phyloP scores from a whole-genome alignment of 352 stramenopile genomes.

The Phytophthora capsici region DNA sequence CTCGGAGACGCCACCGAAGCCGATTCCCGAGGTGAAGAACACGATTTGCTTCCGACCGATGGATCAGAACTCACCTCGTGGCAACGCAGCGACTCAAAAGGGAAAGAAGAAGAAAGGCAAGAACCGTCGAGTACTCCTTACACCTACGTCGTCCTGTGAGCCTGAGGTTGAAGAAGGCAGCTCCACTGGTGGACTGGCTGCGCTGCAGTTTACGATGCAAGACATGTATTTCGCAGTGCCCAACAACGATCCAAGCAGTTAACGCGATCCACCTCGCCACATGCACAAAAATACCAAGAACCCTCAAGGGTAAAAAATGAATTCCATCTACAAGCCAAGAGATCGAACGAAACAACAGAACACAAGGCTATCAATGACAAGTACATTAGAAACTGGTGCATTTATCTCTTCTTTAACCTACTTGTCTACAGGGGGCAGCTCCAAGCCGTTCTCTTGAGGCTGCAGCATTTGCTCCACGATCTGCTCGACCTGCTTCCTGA shows the following conservation, averaged over 20 bases:
- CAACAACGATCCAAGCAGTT: slow-evolving; percentile 39
- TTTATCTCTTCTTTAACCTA: slow-evolving; percentile 21
- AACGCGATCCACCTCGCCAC: slow-evolving; percentile 28
- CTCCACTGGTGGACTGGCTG: slow-evolving; percentile 32
- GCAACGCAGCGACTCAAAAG: slow-evolving; percentile 33
- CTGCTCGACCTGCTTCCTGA: slow-evolving; percentile 71
- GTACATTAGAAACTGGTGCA: slow-evolving; percentile 42
- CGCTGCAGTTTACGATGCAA: slow-evolving; percentile 81
- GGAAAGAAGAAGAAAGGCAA: slow-evolving; percentile 52
- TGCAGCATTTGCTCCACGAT: slow-evolving; percentile 87
- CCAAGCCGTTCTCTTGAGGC: slow-evolving; percentile 78
- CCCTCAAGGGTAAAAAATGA: slow-evolving; percentile 27
- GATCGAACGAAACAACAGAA: slow-evolving; percentile 28
- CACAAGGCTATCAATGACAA: slow-evolving; percentile 30
- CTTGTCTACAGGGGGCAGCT: slow-evolving; percentile 52
- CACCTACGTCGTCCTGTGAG: slow-evolving; percentile 22
- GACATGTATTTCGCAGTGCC: slow-evolving; percentile 81
- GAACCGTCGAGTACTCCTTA: slow-evolving; percentile 21
- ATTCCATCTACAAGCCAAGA: slow-evolving; percentile 24
- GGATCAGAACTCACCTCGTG: slow-evolving; percentile 20
- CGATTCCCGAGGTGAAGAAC: slow-evolving; percentile 40
- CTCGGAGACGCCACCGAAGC: slow-evolving; percentile 41
- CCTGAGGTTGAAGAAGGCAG: slow-evolving; percentile 32
- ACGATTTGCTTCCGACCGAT: slow-evolving; percentile 40
- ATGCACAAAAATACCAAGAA: slow-evolving; percentile 18